phyloP scores from a whole-genome alignment of 306 rosid genomes.

The Inga leiocalycina region DNA sequence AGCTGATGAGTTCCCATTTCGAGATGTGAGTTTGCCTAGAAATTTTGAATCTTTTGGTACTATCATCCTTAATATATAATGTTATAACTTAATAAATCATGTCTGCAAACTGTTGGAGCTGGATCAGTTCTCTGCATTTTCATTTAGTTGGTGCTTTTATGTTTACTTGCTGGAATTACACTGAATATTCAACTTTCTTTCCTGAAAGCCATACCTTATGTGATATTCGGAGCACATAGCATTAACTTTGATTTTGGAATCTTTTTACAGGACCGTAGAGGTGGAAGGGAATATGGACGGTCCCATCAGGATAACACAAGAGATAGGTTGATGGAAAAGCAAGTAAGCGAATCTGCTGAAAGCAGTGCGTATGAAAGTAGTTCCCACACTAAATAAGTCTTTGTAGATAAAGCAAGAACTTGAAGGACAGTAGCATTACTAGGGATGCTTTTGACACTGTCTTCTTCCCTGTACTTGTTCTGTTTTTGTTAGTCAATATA shows the following conservation, averaged over 20 bases:
- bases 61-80: neutral
- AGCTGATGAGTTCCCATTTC: slow-evolving; percentile 66
- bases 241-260: neutral
- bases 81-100: neutral
- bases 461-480: slow-evolving; percentile 37
- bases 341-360: neutral
- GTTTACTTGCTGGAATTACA: slow-evolving; percentile 4
- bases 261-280: slow-evolving; percentile 20
- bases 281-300: slow-evolving; percentile 17
- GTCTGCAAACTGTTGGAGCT: neutral
- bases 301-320: neutral
- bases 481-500: slow-evolving; percentile 1
- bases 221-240: neutral
- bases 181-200: neutral
- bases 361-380: slow-evolving; percentile 46
- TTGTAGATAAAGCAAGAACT: slow-evolving; percentile 49
- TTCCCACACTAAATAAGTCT: slow-evolving; percentile 38
- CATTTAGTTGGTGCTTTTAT: neutral
- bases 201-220: neutral
- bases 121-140: neutral
- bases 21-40: slow-evolving; percentile 14
- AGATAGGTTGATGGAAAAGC: slow-evolving; percentile 8
- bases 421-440: slow-evolving; percentile 34
- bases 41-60: neutral
- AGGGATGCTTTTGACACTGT: slow-evolving; percentile 21